Evolutionary conservation across 495 filamentous ascomycete genomes (phyloP), one percentile per base, ranked within the genome.

Genomic region (Penicillium parvum): DNA sequence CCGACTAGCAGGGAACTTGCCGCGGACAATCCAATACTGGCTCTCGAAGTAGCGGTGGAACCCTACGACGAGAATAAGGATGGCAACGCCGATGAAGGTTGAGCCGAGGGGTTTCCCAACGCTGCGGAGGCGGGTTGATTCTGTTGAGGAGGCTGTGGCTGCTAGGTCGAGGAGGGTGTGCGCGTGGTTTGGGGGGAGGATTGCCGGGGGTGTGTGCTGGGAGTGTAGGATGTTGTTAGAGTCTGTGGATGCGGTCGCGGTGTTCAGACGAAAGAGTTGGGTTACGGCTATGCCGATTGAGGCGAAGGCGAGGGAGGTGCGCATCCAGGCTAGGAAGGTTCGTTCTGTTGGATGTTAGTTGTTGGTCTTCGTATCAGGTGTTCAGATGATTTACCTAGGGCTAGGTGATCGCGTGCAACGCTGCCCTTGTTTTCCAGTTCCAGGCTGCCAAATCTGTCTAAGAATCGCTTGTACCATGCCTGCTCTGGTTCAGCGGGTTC

Each of bases 381-480:
- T 26, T 1, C 26, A 15, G 32, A 12, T 18, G 11, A 43, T 62
- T 50, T 75, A 96, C 91, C 91, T 47, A 98, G 66, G 19, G 92
- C 92, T 37, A 98, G 71, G 69, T 98, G 92, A 63, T 98, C 92
- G 49, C 92, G 76, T 30, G 92, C 92, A 15, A 96, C 90, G 62
- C 86, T 91, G 11, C 91, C 94, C 61, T 96, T 96, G 53, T 97
- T 98, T 59, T 98, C 92, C 32, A 98, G 65, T 60, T 96, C 91
- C 34, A 98, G 74, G 32, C 79, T 83, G 39, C 86, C 87, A 52
- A 91, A 86, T 47, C 84, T 85, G 16, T 79, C 76, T 25, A 86
- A 55, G 5, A 75, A 44, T 23, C 59, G 60, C 48, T 59, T 66
- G 62, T 69, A 78, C 75, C 80, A 78, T 6, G 65, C 57, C 21